Conservation (phyloP, 228 moss, liverwort and hornwort genomes). For the Sphagnum fallax region DNA sequence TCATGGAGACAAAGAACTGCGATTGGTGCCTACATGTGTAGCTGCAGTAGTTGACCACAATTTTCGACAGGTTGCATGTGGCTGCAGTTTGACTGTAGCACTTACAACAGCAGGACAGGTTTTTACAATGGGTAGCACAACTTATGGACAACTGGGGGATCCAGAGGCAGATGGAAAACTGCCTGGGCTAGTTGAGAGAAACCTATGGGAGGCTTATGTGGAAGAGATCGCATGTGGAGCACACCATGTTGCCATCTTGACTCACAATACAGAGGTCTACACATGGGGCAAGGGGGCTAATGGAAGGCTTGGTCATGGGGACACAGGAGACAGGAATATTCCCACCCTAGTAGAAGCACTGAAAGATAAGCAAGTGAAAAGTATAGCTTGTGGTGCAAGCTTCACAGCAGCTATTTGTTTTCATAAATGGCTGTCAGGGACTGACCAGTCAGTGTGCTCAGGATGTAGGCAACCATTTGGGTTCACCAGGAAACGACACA, state of each 20-base stretch:
- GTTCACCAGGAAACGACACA: conserved; percentile 97
- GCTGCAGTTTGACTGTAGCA: conserved; percentile 90
- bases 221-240: conserved; percentile 93
- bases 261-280: conserved; percentile 90
- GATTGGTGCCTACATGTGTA: conserved; percentile 91
- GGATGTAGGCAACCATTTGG: conserved; percentile 86
- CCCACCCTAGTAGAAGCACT: conserved; percentile 82
- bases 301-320: conserved; percentile 92
- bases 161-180: conserved; percentile 87
- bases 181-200: conserved; percentile 81
- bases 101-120: conserved; percentile 87
- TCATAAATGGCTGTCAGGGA: conserved; percentile 95
- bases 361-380: conserved; percentile 96
- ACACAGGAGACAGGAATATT: conserved; percentile 60
- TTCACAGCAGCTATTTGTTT: conserved; percentile 91
- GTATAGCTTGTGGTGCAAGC: conserved; percentile 76
- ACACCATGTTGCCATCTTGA: conserved; percentile 89
- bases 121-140: conserved; percentile 94
- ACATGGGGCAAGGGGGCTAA: conserved; percentile 98
- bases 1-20: conserved; percentile 96
- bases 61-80: conserved; percentile 91
- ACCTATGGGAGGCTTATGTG: conserved; percentile 63
- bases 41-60: conserved; percentile 93
- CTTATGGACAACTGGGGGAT: conserved; percentile 87
- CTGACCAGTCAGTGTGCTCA: conserved; percentile 86